phyloP scores from a whole-genome alignment of 495 filamentous ascomycete genomes.

The Beverwykella pulmonaria region DNA sequence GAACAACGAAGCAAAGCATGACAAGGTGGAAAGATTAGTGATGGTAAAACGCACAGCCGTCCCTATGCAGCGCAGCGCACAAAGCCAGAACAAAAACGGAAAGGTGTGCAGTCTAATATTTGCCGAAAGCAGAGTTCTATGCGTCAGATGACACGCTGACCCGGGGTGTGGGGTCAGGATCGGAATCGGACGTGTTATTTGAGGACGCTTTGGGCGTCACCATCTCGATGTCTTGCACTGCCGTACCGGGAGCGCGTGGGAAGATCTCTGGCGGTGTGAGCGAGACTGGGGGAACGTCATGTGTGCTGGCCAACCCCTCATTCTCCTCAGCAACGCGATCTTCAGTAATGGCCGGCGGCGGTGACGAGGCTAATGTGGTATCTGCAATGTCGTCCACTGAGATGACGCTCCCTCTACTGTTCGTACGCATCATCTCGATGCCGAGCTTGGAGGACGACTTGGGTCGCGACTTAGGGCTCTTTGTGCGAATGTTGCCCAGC shows the following conservation, averaged over 20 bases:
- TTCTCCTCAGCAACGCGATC: slow-evolving; percentile 37
- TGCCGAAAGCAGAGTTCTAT: slow-evolving; percentile 10
- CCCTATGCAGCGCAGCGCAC: not conserved
- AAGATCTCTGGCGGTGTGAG: slow-evolving; percentile 53
- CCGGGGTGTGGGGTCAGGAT: slow-evolving; percentile 36
- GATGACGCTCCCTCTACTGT: slow-evolving; percentile 83
- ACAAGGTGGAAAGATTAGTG: not conserved
- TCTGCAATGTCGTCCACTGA: slow-evolving; percentile 47
- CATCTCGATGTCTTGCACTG: slow-evolving; percentile 47
- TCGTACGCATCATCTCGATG: slow-evolving; percentile 94
- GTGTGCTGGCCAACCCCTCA: slow-evolving; percentile 15
- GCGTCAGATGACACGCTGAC: slow-evolving; percentile 18
- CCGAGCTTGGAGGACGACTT: slow-evolving; percentile 73
- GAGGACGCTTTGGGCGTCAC: slow-evolving; percentile 36
- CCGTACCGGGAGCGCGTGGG: slow-evolving; percentile 40
- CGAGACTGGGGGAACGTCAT: slow-evolving; percentile 37
- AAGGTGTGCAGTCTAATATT: not conserved
- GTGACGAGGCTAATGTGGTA: slow-evolving; percentile 31
- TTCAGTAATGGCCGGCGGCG: slow-evolving; percentile 39
- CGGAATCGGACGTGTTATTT: slow-evolving; percentile 3
- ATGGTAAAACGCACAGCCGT: not conserved
- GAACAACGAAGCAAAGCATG: slow-evolving; percentile 4
- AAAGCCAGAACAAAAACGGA: not conserved
- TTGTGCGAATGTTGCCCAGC: slow-evolving; percentile 64
- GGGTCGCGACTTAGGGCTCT: slow-evolving; percentile 61